phyloP scores from a whole-genome alignment of 2,329 filamentous ascomycete genomes.

The Colletotrichum sp. region DNA sequence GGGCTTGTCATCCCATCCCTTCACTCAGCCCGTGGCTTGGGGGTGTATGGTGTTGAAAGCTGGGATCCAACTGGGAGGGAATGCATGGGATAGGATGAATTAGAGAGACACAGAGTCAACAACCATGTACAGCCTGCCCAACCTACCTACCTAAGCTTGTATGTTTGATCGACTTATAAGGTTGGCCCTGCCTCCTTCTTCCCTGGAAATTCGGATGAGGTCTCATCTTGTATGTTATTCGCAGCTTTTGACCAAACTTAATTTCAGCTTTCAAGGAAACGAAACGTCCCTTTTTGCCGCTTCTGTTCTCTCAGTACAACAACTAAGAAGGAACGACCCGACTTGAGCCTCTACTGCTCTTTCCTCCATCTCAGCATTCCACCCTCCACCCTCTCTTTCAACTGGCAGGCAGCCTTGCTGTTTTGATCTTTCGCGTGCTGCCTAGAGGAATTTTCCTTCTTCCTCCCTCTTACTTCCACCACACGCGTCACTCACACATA shows the following conservation, averaged over 20 bases:
- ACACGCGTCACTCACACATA: background rate
- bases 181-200: conserved; percentile 8
- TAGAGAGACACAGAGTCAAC: background rate
- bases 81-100: background rate
- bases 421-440: background rate
- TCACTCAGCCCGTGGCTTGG: conserved; percentile 14
- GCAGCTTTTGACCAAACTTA: background rate
- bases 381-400: background rate
- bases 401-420: background rate
- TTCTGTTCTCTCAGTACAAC: background rate
- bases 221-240: background rate
- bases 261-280: background rate
- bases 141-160: background rate
- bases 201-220: background rate
- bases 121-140: background rate
- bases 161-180: conserved; percentile 12
- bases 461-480: background rate
- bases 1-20: conserved; percentile 7
- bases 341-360: background rate
- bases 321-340: background rate
- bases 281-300: background rate
- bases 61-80: background rate
- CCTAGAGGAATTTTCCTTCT: background rate
- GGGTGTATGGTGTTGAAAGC: background rate
- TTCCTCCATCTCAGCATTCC: background rate